Base-by-base conservation (phyloP, 345 rosid species). In the Bruguiera sexangula region DNA sequence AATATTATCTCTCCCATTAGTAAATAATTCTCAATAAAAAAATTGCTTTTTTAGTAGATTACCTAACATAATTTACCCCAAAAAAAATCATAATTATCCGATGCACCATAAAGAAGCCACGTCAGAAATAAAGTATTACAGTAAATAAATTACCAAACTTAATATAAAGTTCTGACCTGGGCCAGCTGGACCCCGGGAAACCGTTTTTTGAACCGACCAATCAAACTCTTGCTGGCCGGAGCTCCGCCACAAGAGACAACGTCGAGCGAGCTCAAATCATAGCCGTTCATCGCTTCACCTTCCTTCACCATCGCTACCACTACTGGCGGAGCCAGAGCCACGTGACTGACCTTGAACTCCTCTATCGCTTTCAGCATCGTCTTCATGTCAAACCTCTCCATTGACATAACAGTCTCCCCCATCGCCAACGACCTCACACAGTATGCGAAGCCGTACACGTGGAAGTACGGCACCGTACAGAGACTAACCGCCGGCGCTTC, bases 391-490 rank as follows among this genome's bases (percentile, higher is more conserved):
- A 82, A 74, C 74, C 68, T 78, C 62, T 46, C 71, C 73, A 67
- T 79, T 46, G 70, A 56, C 63, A 82, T 81, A 66, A 81, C 20
- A 60, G 76, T 74, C 75, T 81, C 85, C 29, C 88, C 89, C 78
- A 76, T 64, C 20, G 79, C 84, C 64, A 73, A 1, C 52, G 76
- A 21, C 69, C 87, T 81, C 64, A 72, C 21, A 46, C 66, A 68
- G 30, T 65, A 58, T 3, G 60, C 56, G 68, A 88, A 78, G 0
- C 92, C 92, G 70, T 78, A 88, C 2, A 36, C 82, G 66, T 88
- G 92, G 43, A 88, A 88, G 21, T 65, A 74, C 26, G 89, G 92
- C n/a, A 88, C 85, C 71, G 77, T 62, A 62, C 83, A 79, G 61
- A 84, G 53, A 3, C 21, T 13, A 53, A 82, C 79, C 29, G 77